Conservation (phyloP, 2,329 filamentous ascomycete genomes). For the Mollisia scopiformis region DNA sequence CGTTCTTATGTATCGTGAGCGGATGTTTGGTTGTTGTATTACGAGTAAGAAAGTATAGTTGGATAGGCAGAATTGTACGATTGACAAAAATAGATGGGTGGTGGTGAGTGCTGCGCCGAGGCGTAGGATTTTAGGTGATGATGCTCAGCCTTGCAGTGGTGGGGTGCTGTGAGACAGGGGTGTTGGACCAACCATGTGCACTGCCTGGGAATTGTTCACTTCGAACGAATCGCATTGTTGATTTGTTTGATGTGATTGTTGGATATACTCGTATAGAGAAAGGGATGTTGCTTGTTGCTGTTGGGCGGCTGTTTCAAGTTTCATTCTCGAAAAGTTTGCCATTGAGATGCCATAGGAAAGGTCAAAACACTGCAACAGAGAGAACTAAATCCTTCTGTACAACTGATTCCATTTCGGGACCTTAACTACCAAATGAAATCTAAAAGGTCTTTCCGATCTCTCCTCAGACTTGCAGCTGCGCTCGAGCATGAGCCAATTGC, state of each 20-base stretch:
- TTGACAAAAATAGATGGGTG: slow-evolving; percentile 1
- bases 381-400: not conserved
- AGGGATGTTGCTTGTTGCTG: not conserved
- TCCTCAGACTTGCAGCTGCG: slow-evolving; percentile 31
- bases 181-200: not conserved
- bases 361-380: not conserved
- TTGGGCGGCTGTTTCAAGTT: not conserved
- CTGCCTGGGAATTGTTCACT: not conserved
- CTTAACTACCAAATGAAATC: slow-evolving; percentile 12
- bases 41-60: not conserved
- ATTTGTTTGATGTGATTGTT: not conserved
- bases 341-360: not conserved
- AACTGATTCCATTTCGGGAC: not conserved
- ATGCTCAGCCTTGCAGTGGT: not conserved
- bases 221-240: not conserved
- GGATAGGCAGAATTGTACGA: not conserved
- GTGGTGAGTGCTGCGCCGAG: not conserved
- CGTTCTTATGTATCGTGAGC: not conserved
- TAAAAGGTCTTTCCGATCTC: slow-evolving; percentile 27
- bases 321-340: not conserved
- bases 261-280: not conserved
- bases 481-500: slow-evolving; percentile 32
- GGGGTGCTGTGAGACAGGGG: not conserved
- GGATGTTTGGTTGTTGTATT: not conserved
- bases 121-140: slow-evolving; percentile 1